Percentiles rank a stretch among this genome's conserved stretches.
Conservation (phyloP, 2,329 filamentous ascomycete genomes). For the Fonsecaea multimorphosa region DNA sequence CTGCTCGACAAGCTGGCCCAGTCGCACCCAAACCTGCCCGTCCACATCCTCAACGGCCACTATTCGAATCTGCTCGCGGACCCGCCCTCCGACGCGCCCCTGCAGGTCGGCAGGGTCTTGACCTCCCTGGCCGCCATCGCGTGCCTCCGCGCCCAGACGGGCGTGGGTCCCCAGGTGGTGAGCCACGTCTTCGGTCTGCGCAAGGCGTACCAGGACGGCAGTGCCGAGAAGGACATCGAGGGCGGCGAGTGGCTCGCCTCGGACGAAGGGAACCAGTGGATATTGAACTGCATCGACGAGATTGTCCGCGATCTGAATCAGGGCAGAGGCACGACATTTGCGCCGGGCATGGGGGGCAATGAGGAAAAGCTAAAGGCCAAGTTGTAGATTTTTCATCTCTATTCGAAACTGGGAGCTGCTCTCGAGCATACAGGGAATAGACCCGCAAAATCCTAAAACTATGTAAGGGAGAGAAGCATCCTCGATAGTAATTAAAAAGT, state of each 20-base stretch:
- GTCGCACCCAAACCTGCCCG: constrained; percentile 81
- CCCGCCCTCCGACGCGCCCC: constrained; percentile 59
- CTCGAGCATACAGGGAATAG: not conserved
- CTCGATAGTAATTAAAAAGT: not conserved
- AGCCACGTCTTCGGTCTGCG: constrained; percentile 81
- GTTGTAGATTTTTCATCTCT: constrained; percentile 11
- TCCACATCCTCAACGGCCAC: constrained; percentile 76
- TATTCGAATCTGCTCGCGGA: constrained; percentile 77
- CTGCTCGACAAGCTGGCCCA: constrained; percentile 71
- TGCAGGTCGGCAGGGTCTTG: constrained; percentile 69
- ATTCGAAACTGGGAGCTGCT: not conserved
- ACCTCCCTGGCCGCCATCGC: constrained; percentile 76
- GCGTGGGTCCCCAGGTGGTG: constrained; percentile 80
- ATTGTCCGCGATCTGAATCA: constrained; percentile 60
- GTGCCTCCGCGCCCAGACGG: constrained; percentile 77
- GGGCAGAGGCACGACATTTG: constrained; percentile 61
- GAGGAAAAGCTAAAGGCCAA: constrained; percentile 47
- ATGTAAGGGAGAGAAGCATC: no score
- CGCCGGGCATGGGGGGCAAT: constrained; percentile 52
- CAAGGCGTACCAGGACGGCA: constrained; percentile 75
- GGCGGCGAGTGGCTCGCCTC: constrained; percentile 66
- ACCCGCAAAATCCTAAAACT: not conserved
- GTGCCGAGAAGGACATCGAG: constrained; percentile 57
- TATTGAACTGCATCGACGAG: constrained; percentile 66
- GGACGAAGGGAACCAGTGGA: constrained; percentile 70